A percentile compares a stretch with the other conserved stretches of the same genome.
Evolutionary conservation across 805 yeast genomes (phyloP).

Genomic region (Kazachstania bromeliacearum): DNA sequence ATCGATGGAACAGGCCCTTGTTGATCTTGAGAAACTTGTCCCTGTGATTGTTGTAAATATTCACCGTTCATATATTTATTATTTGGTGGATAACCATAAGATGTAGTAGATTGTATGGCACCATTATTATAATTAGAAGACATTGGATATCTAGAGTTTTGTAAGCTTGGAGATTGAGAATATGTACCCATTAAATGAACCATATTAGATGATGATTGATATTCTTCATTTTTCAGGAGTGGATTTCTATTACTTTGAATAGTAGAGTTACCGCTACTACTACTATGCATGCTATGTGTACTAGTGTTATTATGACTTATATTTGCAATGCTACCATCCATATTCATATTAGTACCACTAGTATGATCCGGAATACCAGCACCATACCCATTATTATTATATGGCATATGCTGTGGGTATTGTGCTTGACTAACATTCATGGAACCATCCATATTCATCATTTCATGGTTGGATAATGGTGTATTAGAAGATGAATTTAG

Average conservation of each 20-base stretch:
- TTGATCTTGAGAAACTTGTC: neutral
- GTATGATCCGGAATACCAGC: constrained; percentile 1
- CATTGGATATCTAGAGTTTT: constrained; percentile 5
- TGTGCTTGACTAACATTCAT: constrained; percentile 16
- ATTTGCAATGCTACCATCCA: neutral
- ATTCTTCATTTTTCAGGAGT: constrained; percentile 6
- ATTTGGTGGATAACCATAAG: neutral
- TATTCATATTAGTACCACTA: neutral
- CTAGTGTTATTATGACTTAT: neutral
- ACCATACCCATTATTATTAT: too few relatives aligned
- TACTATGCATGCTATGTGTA: constrained; percentile 3
- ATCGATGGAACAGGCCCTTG: too few relatives aligned
- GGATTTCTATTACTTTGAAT: constrained; percentile 3
- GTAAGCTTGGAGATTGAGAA: constrained; percentile 7
- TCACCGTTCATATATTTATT: neutral
- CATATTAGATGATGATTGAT: constrained; percentile 3
- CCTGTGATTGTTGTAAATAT: neutral
- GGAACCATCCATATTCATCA: constrained; percentile 6
- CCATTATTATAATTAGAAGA: constrained; percentile 4
- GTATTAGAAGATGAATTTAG: constrained; percentile 4
- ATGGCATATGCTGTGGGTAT: constrained; percentile 1
- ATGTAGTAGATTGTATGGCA: neutral
- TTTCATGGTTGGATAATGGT: constrained; percentile 5
- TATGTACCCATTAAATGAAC: constrained; percentile 4
- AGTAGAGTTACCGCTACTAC: constrained; percentile 5